Base-by-base conservation (phyloP, 768 basidiomycete genomes). In the Mrakia gelida region DNA sequence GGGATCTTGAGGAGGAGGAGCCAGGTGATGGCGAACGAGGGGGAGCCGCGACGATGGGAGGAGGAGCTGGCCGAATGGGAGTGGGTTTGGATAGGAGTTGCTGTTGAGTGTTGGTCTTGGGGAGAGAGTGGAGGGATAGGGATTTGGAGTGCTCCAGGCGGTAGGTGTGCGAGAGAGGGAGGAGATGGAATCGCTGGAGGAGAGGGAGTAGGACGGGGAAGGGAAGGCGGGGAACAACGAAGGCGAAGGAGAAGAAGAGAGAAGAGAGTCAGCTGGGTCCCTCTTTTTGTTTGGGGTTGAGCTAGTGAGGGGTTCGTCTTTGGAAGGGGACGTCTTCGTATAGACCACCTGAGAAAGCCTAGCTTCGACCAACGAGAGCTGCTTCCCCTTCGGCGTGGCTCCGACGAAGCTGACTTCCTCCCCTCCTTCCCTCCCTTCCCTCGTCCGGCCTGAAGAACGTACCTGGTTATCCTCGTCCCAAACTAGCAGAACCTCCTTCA, bases 131-230 rank as follows among this genome's bases (percentile, higher is more conserved):
- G 1, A 32, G 68, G 32, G 70, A 49, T 34, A 77, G 76, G 21
- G 68, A 62, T 67, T 77, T 77, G 41, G 62, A 70, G 45, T 72
- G 76, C 26, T 71, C 70, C 28, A 77, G 76, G 9, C 30, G 41
- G 61, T 77, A 77, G 41, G 76, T 77, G 38, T 59, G n/a, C 6
- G 76, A 41, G 30, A 77, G 16, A 10, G 76, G 76, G 7, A 52
- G 34, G 10, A 77, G 67, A 16, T 54, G 43, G 45, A 71, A 77
- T 1, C 41, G 18, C 70, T 77, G 54, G 28, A 18, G 28, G 13
- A 34, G 26, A 18, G 32, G 13, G 18, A 4, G 28, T 13, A 30
- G 26, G 62, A 45, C 28, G 18, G 49, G 45, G 34, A 30, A 63
- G 32, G 38, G 21, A 52, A 34, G 38, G 16, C 34, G 54, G 16